Evolutionary conservation across 352 stramenopile genomes (phyloP).

Genomic region (Phytophthora fragariaefolia): DNA sequence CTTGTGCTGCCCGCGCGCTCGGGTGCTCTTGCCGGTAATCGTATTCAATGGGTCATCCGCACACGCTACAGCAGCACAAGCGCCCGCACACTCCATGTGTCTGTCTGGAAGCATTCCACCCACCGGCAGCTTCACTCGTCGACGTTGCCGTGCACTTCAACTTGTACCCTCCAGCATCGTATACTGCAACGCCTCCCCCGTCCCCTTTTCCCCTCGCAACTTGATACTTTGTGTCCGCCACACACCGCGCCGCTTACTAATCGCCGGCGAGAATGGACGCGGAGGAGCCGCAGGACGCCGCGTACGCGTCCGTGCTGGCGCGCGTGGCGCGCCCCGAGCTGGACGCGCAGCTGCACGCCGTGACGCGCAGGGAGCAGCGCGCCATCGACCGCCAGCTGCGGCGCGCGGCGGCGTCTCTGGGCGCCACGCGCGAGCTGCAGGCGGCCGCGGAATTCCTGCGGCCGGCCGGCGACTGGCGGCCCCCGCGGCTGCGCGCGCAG

Average conservation of each 20-base stretch:
- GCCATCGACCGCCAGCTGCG: conserved; percentile 10
- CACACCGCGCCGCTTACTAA: background rate
- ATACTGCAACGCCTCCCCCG: too few relatives aligned
- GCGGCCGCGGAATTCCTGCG: conserved; percentile 31
- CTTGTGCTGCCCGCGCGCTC: too few relatives aligned
- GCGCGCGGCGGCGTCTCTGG: conserved; percentile 21
- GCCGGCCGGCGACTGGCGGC: conserved; percentile 26
- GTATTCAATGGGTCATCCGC: too few relatives aligned
- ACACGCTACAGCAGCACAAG: too few relatives aligned
- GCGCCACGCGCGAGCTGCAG: conserved; percentile 34
- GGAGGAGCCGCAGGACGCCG: conserved; percentile 33
- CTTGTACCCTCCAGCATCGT: too few relatives aligned
- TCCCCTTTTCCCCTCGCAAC: too few relatives aligned
- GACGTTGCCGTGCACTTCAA: too few relatives aligned
- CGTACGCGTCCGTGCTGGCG: conserved; percentile 46
- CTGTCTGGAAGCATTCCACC: too few relatives aligned
- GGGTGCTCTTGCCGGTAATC: too few relatives aligned
- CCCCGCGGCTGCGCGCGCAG: conserved; percentile 10
- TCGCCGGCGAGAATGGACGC: conserved; percentile 10
- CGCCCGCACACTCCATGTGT: too few relatives aligned
- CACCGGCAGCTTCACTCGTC: too few relatives aligned
- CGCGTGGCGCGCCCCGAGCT: conserved; percentile 34
- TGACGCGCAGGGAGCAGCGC: conserved; percentile 25
- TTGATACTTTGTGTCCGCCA: background rate
- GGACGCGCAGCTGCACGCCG: conserved; percentile 19